Evolutionary conservation across 805 yeast genomes (phyloP).

Genomic region (Kurtzmaniella fragi): DNA sequence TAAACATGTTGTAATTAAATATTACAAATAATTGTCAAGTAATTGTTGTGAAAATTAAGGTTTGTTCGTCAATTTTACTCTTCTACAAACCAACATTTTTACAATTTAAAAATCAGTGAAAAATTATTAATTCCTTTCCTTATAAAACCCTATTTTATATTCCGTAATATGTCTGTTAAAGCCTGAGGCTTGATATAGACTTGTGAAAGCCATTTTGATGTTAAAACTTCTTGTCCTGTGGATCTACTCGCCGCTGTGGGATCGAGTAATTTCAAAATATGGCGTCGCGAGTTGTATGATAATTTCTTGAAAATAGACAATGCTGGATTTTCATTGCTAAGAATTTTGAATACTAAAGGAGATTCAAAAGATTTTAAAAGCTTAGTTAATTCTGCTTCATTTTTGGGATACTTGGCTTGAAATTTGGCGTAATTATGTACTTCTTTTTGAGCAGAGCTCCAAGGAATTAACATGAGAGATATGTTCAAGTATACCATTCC

Average conservation of each 20-base stretch:
- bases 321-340: constrained; percentile 25
- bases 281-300: constrained; percentile 32
- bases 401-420: constrained; percentile 22
- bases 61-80: too few relatives aligned
- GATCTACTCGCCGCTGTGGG: constrained; percentile 24
- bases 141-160: background rate
- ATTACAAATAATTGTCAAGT: constrained; percentile 1
- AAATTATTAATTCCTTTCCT: too few relatives aligned
- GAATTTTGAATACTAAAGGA: background rate
- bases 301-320: constrained; percentile 27
- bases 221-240: constrained; percentile 19
- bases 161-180: constrained; percentile 9
- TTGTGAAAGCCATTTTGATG: constrained; percentile 33
- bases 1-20: constrained; percentile 1
- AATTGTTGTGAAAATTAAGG: too few relatives aligned
- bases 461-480: constrained; percentile 41
- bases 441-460: constrained; percentile 36
- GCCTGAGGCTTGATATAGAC: constrained; percentile 37
- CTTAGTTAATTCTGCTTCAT: constrained; percentile 13
- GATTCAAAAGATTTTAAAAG: constrained; percentile 14
- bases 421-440: constrained; percentile 19
- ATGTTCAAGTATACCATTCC: constrained; percentile 47
- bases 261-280: constrained; percentile 27
- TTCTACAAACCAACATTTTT: too few relatives aligned
- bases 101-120: too few relatives aligned